Evolutionary conservation across 2,329 filamentous ascomycete species (phyloP), one percentile per base, ranked within the genome.

Genomic region (Calonectria fujianensis): DNA sequence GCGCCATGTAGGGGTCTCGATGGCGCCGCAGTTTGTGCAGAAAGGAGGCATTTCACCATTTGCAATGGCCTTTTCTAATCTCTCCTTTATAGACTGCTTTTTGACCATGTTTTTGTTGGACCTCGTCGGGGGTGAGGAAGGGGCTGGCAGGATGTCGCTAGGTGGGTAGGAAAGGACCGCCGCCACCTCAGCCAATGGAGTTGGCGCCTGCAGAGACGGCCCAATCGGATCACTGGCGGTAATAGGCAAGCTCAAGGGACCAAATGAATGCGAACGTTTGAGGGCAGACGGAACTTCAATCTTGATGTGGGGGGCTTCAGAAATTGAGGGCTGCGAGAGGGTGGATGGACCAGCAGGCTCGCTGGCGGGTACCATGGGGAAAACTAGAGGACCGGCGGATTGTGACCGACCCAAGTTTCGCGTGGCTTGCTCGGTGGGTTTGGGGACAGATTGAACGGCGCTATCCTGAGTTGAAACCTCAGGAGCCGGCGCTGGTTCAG

Each of bases 1-100:
- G 74, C 97, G 93, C 97, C 97, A 99, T 0, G 96, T 98, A 0
- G 96, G 95, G 0, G 97, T 99, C 80, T 98, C 95, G 72, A 99
- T 98, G 9, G 96, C 94, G 8, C 97, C 97, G 80, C 97, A 99
- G 80, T 98, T 98, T 76, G 91, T 91, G 84, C 97, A 99, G 82
- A 93, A 98, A 1, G 94, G 93, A 0, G 97, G 97, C 88, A 96
- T 94, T 77, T 96, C 91, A 7, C 97, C 97, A 70, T 92, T 92
- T n/a, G 90, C 89, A 69, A 98, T 93, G 0, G 92, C 92, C 50
- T 87, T 86, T 77, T 93, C 89, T 2, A 93, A 82, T 52, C 89
- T 89, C 75, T 92, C 89, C 80, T 89, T 90, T 77, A 92, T 92
- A 3, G 90, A 87, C 57, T 89, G 86, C 77, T 94, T 94, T 80